Evolutionary conservation across 768 basidiomycete species (phyloP).

Genomic region (Tulasnella sp.): DNA sequence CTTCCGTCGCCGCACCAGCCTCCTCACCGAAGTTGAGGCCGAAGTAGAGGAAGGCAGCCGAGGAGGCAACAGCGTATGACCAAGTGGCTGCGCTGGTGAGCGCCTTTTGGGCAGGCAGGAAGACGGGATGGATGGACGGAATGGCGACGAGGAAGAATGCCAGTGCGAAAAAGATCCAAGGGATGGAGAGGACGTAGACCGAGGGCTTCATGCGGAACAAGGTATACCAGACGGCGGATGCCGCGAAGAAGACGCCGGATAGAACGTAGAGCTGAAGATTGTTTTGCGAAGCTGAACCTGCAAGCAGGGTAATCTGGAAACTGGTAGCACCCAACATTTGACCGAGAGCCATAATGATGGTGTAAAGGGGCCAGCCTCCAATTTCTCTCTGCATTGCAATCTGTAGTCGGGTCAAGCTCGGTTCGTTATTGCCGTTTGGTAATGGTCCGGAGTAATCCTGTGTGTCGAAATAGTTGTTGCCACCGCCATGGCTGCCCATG

Average conservation of each 20-base stretch:
- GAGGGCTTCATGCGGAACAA: slow-evolving; percentile 87
- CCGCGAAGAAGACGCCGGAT: slow-evolving; percentile 80
- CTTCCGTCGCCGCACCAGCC: slow-evolving; percentile 91
- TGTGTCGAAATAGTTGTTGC: slow-evolving; percentile 45
- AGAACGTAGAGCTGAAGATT: slow-evolving; percentile 83
- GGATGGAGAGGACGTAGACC: slow-evolving; percentile 75
- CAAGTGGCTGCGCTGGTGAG: slow-evolving; percentile 79
- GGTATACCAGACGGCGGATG: slow-evolving; percentile 84
- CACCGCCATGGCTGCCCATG: slow-evolving; percentile 31
- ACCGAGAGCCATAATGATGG: slow-evolving; percentile 80
- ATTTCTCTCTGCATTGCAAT: slow-evolving; percentile 77
- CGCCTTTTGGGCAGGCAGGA: slow-evolving; percentile 59
- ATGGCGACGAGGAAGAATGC: slow-evolving; percentile 91
- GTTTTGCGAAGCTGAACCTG: slow-evolving; percentile 79
- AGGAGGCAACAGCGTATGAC: slow-evolving; percentile 89
- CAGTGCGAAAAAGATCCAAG: slow-evolving; percentile 87
- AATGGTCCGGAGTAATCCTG: slow-evolving; percentile 48
- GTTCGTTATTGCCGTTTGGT: slow-evolving; percentile 46
- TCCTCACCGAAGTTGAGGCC: slow-evolving; percentile 97
- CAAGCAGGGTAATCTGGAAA: slow-evolving; percentile 89
- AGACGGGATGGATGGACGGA: slow-evolving; percentile 63
- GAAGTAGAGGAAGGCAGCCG: slow-evolving; percentile 89
- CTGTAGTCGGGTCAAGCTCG: slow-evolving; percentile 78
- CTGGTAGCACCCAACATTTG: slow-evolving; percentile 90
- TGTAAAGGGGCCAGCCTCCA: slow-evolving; percentile 86